A percentile compares a stretch with the other conserved stretches of the same genome.
These are phyloP conservation scores for Hygrocybe coccinea DNA, from an alignment of 768 basidiomycete species.

Conservation along the genomic window DNA sequence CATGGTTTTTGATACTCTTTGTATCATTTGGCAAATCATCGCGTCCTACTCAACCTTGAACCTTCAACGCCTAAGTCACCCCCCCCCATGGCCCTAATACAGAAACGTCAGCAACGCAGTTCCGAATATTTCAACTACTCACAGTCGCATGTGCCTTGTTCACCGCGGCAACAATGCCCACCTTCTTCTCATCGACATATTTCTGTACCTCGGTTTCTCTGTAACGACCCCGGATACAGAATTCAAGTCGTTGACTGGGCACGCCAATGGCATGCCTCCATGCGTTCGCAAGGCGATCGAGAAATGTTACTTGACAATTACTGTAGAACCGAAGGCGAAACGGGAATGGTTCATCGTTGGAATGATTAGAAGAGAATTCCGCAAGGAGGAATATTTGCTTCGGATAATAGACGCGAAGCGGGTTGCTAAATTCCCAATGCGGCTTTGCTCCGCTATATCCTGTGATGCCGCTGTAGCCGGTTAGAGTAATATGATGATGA, in stretches of 20 bases:
- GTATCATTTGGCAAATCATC: neutral
- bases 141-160: too few relatives aligned
- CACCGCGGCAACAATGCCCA: neutral
- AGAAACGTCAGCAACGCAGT: neutral
- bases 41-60: too few relatives aligned
- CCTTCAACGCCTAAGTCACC: neutral
- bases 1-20: too few relatives aligned
- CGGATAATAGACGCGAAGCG: neutral
- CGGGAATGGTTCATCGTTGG: neutral
- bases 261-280: neutral
- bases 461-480: neutral
- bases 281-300: neutral
- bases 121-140: neutral
- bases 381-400: neutral
- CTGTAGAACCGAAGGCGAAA: neutral
- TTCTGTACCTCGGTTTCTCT: neutral
- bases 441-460: neutral
- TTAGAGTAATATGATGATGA: neutral
- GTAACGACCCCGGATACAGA: neutral
- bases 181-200: neutral
- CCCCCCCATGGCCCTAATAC: neutral
- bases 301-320: neutral
- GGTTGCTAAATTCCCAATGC: neutral
- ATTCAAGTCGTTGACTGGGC: neutral
- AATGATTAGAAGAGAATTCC: neutral